Conservation (phyloP, 805 yeast species). For the Pichia ethanolica region DNA sequence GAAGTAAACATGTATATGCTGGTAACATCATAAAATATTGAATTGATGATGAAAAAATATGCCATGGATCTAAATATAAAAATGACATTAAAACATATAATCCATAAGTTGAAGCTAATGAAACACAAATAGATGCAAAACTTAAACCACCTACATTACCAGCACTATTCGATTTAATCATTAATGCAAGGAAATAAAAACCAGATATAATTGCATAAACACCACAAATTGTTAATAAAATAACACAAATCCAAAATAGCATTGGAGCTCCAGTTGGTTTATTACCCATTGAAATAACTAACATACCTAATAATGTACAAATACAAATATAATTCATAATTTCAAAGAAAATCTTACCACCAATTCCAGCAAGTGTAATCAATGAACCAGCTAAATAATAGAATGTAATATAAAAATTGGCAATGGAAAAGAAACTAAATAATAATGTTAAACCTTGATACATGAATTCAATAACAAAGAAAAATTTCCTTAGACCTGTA, state of each 20-base stretch:
- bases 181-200: slow-evolving; percentile 61
- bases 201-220: slow-evolving; percentile 78
- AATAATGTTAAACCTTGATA: slow-evolving; percentile 75
- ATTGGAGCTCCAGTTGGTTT: slow-evolving; percentile 93
- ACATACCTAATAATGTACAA: slow-evolving; percentile 77
- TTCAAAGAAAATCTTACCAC: slow-evolving; percentile 81
- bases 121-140: slow-evolving; percentile 71
- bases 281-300: slow-evolving; percentile 92
- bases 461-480: slow-evolving; percentile 79
- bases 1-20: slow-evolving; percentile 84
- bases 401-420: slow-evolving; percentile 88
- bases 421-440: slow-evolving; percentile 88
- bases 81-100: slow-evolving; percentile 76
- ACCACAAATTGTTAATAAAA: slow-evolving; percentile 70
- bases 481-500: slow-evolving; percentile 67
- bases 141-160: slow-evolving; percentile 38
- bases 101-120: slow-evolving; percentile 87
- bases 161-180: slow-evolving; percentile 35
- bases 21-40: slow-evolving; percentile 91
- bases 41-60: slow-evolving; percentile 73
- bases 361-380: slow-evolving; percentile 49
- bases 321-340: slow-evolving; percentile 80
- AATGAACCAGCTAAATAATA: slow-evolving; percentile 89
- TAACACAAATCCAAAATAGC: slow-evolving; percentile 65
- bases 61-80: slow-evolving; percentile 94